Evolutionary conservation across 352 stramenopile species (phyloP).

Genomic region (Phytophthora vignae): DNA sequence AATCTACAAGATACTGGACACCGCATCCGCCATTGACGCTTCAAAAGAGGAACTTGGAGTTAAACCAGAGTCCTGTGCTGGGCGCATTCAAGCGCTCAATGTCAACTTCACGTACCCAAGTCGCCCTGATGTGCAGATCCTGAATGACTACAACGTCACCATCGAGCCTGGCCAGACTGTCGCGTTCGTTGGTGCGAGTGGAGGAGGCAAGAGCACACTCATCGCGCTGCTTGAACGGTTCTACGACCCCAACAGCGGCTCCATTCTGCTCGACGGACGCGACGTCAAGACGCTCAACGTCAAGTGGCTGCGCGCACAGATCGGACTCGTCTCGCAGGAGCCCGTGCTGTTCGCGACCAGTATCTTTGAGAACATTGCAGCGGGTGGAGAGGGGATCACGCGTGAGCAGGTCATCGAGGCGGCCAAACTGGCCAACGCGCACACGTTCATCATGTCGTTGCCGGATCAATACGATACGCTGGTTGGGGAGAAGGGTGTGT

Average conservation of each 20-base stretch:
- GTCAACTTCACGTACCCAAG: constrained; percentile 80
- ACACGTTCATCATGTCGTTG: constrained; percentile 80
- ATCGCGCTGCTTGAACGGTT: constrained; percentile 81
- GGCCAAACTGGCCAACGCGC: constrained; percentile 51
- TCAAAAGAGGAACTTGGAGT: constrained; percentile 26
- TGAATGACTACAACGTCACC: constrained; percentile 43
- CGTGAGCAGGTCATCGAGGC: constrained; percentile 76
- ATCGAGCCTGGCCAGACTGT: constrained; percentile 47
- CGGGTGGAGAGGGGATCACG: constrained; percentile 63
- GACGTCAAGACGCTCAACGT: constrained; percentile 85
- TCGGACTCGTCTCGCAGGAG: constrained; percentile 84
- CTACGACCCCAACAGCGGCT: constrained; percentile 84
- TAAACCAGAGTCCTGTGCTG: constrained; percentile 35
- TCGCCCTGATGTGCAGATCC: constrained; percentile 45
- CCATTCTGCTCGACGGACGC: constrained; percentile 82
- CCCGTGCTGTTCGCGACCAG: constrained; percentile 91
- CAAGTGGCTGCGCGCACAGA: constrained; percentile 70
- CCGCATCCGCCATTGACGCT: constrained; percentile 53
- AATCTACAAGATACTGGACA: constrained; percentile 64
- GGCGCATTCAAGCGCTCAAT: constrained; percentile 52
- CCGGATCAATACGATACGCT: constrained; percentile 83
- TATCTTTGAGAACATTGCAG: constrained; percentile 93
- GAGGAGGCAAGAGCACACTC: constrained; percentile 56
- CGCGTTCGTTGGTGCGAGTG: constrained; percentile 41
- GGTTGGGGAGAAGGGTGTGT: constrained; percentile 48